Evolutionary conservation across 2,329 filamentous ascomycete genomes (phyloP).

Genomic region (Pyrenophora teres): DNA sequence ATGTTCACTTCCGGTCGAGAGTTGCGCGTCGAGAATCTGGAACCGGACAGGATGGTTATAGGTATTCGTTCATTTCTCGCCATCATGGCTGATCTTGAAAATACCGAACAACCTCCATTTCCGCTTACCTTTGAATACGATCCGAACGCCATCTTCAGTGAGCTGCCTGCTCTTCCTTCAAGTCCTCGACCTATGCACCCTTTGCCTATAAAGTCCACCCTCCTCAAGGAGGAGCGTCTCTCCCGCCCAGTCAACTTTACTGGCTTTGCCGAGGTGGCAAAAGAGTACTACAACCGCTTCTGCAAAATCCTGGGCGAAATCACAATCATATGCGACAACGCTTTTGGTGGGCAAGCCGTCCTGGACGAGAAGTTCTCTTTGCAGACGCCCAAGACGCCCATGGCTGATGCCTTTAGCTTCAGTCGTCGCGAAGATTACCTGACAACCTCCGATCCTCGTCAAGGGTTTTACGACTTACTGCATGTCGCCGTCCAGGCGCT

Average conservation of each 20-base stretch:
- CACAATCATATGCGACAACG: conserved; percentile 93
- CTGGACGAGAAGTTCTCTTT: conserved; percentile 93
- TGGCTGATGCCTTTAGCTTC: conserved; percentile 93
- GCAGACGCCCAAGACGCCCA: conserved; percentile 88
- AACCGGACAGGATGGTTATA: conserved; percentile 96
- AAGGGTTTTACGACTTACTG: conserved; percentile 92
- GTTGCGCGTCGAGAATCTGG: conserved; percentile 85
- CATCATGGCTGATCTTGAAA: conserved; percentile 91
- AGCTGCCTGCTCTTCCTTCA: conserved; percentile 36
- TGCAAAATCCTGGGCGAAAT: conserved; percentile 96
- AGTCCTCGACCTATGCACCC: conserved; percentile 42
- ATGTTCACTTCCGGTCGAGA: conserved; percentile 79
- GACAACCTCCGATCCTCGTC: conserved; percentile 77
- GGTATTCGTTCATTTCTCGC: conserved; percentile 92
- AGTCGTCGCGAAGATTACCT: conserved; percentile 78
- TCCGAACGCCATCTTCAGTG: conserved; percentile 48
- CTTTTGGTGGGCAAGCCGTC: conserved; percentile 93
- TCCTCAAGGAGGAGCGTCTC: conserved; percentile 65
- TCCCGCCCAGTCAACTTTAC: conserved; percentile 66
- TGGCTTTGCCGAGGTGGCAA: conserved; percentile 73
- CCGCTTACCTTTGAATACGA: conserved; percentile 66
- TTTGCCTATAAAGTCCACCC: conserved; percentile 42
- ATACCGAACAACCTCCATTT: conserved; percentile 81
- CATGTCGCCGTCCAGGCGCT: conserved; percentile 95
- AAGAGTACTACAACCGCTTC: conserved; percentile 86